phyloP scores from a whole-genome alignment of 2,329 filamentous ascomycete species.

The Penicillium sp. region DNA sequence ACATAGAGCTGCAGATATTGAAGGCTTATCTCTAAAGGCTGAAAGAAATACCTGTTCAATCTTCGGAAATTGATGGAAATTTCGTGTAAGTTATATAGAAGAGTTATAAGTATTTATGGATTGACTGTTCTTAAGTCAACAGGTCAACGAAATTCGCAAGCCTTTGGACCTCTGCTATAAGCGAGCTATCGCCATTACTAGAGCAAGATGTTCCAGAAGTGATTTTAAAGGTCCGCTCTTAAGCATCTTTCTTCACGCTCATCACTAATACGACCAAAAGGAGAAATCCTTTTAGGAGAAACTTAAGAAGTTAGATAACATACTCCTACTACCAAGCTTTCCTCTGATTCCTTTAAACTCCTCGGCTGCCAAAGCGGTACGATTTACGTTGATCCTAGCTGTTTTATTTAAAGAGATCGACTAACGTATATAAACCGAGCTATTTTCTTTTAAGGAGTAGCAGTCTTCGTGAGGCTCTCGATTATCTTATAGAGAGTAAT shows the following conservation, averaged over 20 bases:
- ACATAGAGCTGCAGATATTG: too few relatives aligned
- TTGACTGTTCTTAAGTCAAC: too few relatives aligned
- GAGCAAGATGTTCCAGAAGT: not conserved
- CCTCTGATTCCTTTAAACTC: constrained; percentile 11
- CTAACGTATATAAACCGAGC: constrained; percentile 3
- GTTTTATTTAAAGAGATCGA: constrained; percentile 9
- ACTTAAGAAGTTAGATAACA: too few relatives aligned
- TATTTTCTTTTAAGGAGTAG: constrained; percentile 3
- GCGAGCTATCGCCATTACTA: constrained; percentile 3
- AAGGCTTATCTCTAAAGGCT: too few relatives aligned
- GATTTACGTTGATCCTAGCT: constrained; percentile 9
- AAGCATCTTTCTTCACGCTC: too few relatives aligned
- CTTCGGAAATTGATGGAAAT: too few relatives aligned
- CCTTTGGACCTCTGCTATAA: constrained; percentile 9
- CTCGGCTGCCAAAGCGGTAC: constrained; percentile 1
- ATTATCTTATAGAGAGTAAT: constrained; percentile 2
- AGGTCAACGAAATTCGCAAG: constrained; percentile 3
- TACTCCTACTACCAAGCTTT: not conserved
- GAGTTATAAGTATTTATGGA: too few relatives aligned
- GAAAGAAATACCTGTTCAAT: too few relatives aligned
- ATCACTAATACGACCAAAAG: too few relatives aligned
- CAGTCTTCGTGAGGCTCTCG: constrained; percentile 3
- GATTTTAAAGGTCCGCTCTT: too few relatives aligned
- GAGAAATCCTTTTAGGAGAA: too few relatives aligned
- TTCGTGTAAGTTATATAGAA: too few relatives aligned